Conservation (phyloP, 1,284 basidiomycete species). For the Puccinia novopanici region DNA sequence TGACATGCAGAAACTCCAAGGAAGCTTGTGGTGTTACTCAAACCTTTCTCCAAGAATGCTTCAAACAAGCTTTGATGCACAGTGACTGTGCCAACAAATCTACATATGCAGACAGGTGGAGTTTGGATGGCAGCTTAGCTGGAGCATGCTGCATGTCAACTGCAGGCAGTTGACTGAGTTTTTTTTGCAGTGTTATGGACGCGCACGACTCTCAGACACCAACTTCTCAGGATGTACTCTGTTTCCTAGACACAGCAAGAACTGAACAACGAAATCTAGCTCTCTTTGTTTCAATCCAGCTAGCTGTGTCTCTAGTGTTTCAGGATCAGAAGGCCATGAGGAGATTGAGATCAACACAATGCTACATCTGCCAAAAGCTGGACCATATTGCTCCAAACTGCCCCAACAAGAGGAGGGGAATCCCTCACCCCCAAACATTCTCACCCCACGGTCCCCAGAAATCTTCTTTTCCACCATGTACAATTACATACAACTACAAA, state of each 20-base stretch:
- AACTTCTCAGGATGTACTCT: background rate
- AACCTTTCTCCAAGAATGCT: no score
- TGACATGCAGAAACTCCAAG: no score
- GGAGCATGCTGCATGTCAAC: no score
- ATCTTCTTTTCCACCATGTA: background rate
- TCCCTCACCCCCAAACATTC: background rate
- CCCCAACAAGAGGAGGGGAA: background rate
- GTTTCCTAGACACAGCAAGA: background rate
- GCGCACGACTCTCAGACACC: background rate
- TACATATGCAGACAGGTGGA: no score
- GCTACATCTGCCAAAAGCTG: background rate
- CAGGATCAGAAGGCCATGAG: background rate
- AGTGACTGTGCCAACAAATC: no score
- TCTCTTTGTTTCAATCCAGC: background rate
- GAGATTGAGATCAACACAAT: background rate
- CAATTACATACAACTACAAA: background rate
- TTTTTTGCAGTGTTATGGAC: background rate
- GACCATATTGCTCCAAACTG: background rate
- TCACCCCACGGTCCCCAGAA: background rate
- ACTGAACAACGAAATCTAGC: background rate
- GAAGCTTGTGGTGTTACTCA: no score
- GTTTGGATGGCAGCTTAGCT: no score
- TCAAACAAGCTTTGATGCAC: no score
- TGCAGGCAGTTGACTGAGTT: no score
- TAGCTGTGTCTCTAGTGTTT: background rate